These are phyloP conservation scores for Meredithiella fracta DNA, from an alignment of 2,329 filamentous ascomycete genomes.

Conservation along the genomic window DNA sequence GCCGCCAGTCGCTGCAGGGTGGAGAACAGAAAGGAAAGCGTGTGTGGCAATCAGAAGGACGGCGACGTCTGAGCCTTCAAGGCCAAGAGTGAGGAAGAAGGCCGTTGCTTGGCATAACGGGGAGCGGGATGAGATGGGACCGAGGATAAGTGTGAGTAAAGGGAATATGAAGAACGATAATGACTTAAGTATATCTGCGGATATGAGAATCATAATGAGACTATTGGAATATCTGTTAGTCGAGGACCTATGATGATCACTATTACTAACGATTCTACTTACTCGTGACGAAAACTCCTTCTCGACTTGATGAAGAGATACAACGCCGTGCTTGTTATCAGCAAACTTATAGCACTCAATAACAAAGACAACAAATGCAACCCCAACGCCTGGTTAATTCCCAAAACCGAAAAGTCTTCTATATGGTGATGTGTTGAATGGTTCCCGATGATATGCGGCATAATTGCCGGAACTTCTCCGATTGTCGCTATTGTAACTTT, in stretches of 20 bases:
- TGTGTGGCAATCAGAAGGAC: constrained; percentile 60
- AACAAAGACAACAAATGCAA: constrained; percentile 23
- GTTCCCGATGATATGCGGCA: not conserved
- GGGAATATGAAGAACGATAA: constrained; percentile 52
- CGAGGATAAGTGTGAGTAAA: constrained; percentile 36
- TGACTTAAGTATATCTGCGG: constrained; percentile 55
- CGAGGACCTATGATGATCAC: not conserved
- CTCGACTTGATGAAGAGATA: constrained; percentile 64
- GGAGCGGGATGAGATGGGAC: constrained; percentile 33
- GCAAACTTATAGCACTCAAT: constrained; percentile 35
- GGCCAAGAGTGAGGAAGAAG: constrained; percentile 49
- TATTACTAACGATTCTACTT: constrained; percentile 20
- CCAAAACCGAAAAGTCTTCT: not conserved
- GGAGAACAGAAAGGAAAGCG: constrained; percentile 54
- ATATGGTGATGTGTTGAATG: not conserved
- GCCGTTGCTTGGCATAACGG: constrained; percentile 51
- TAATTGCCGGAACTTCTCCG: not conserved
- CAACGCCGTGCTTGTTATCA: constrained; percentile 38
- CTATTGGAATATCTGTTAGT: constrained; percentile 25
- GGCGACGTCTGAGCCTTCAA: constrained; percentile 54
- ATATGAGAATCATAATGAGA: constrained; percentile 57
- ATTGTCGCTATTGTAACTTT: not conserved
- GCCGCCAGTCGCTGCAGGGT: constrained; percentile 30
- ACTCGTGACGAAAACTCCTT: constrained; percentile 58
- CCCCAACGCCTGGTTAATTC: constrained; percentile 14